A percentile compares a stretch with the other conserved stretches of the same genome.
Conservation (phyloP, 257 asterid species). For the Cruciata laevipes region DNA sequence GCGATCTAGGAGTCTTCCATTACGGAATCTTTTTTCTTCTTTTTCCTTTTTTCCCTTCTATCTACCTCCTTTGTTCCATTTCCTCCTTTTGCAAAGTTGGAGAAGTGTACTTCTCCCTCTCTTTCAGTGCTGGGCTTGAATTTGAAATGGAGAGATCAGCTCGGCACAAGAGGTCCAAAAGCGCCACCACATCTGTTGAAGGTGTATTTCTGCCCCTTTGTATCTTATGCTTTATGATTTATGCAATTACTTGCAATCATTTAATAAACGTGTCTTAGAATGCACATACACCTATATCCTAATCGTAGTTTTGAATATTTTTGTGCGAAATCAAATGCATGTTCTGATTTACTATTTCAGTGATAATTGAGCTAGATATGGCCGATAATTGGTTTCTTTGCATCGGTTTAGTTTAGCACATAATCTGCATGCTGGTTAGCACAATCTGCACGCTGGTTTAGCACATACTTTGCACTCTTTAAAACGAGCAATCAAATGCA, state of each 20-base stretch:
- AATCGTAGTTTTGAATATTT: neutral
- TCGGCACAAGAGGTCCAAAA: conserved; percentile 75
- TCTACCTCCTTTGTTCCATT: neutral
- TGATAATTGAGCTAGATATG: neutral
- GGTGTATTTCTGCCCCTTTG: conserved; percentile 34
- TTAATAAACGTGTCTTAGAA: neutral
- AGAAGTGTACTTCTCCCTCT: conserved; percentile 12
- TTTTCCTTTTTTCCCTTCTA: conserved; percentile 9
- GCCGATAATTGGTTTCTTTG: neutral
- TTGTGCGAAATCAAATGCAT: neutral
- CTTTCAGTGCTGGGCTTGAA: conserved; percentile 25
- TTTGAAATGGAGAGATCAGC: conserved; percentile 64
- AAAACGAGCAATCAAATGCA: neutral
- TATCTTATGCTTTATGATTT: neutral
- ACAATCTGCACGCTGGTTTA: neutral
- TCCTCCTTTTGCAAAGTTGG: conserved; percentile 5
- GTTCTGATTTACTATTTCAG: neutral
- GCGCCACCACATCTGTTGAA: conserved; percentile 59
- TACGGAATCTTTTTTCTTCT: conserved; percentile 26
- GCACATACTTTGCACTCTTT: neutral
- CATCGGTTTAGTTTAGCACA: neutral
- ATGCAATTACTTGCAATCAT: neutral
- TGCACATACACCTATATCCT: too few species aligned
- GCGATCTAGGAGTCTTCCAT: conserved; percentile 42
- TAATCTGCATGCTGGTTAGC: neutral